Evolutionary conservation across 768 basidiomycete genomes (phyloP).

Genomic region (Xanthoconium stramineum): DNA sequence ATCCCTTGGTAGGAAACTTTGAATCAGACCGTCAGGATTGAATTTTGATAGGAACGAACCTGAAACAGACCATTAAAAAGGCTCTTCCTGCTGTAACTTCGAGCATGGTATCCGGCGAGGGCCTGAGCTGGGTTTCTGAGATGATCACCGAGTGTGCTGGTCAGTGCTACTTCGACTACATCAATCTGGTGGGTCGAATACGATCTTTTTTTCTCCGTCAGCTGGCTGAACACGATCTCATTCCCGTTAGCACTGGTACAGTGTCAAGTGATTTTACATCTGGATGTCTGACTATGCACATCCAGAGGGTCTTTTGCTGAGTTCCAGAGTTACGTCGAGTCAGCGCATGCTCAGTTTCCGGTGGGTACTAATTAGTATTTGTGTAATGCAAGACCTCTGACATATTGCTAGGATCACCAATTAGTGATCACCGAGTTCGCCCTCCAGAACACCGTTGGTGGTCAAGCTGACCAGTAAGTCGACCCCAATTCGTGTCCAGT

Average conservation of each 20-base stretch:
- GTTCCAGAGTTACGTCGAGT: slow-evolving; percentile 31
- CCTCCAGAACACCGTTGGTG: slow-evolving; percentile 30
- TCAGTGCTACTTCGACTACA: slow-evolving; percentile 33
- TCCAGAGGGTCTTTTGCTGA: slow-evolving; percentile 23
- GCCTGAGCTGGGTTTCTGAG: slow-evolving; percentile 34
- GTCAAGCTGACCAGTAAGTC: slow-evolving; percentile 31
- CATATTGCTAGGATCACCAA: slow-evolving; percentile 15
- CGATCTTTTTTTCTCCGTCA: neutral
- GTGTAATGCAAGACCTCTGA: neutral
- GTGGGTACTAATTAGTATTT: slow-evolving; percentile 9
- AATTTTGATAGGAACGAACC: neutral
- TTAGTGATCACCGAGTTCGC: slow-evolving; percentile 35
- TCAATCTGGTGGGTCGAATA: slow-evolving; percentile 30
- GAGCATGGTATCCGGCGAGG: slow-evolving; percentile 31
- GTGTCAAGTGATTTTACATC: neutral
- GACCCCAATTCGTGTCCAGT: neutral
- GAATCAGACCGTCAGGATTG: neutral
- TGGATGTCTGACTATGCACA: neutral
- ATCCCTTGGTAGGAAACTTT: slow-evolving; percentile 31
- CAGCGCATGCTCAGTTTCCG: slow-evolving; percentile 28
- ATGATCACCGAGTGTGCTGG: slow-evolving; percentile 36
- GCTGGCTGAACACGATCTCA: neutral
- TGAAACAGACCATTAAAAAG: slow-evolving; percentile 33
- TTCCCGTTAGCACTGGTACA: slow-evolving; percentile 28
- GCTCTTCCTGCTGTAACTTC: slow-evolving; percentile 38